Evolutionary conservation across 2,329 filamentous ascomycete genomes (phyloP).

Genomic region (Trichoderma sp.): DNA sequence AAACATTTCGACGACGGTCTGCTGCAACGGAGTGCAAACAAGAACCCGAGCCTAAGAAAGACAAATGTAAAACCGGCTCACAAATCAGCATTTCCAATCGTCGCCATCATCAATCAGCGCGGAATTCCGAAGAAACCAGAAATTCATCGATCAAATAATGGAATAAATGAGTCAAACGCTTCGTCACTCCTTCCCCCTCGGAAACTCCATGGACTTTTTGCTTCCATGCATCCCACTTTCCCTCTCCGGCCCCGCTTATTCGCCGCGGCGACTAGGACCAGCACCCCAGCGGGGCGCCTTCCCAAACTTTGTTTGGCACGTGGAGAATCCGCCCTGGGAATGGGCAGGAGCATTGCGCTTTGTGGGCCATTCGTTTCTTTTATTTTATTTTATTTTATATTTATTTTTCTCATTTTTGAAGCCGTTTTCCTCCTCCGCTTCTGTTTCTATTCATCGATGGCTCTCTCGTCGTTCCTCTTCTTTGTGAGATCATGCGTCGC

Average conservation of each 20-base stretch:
- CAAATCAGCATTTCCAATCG: too few relatives aligned
- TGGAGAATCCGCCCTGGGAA: slow-evolving; percentile 10
- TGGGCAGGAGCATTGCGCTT: not conserved
- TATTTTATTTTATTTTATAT: not conserved
- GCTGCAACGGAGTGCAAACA: not conserved
- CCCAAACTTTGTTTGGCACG: slow-evolving; percentile 17
- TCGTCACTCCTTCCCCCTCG: not conserved
- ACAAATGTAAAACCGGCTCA: not conserved
- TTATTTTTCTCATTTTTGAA: not conserved
- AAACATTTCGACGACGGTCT: too few relatives aligned
- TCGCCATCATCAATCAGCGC: not conserved
- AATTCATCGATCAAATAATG: too few relatives aligned
- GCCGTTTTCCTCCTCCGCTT: not conserved
- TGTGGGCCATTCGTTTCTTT: not conserved
- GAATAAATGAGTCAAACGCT: not conserved
- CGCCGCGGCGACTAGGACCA: not conserved
- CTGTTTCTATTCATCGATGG: too few relatives aligned
- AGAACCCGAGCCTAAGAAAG: not conserved
- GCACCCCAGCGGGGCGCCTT: not conserved
- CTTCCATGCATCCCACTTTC: not conserved
- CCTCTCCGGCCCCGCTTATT: not conserved
- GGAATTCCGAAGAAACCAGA: not conserved
- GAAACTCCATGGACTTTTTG: slow-evolving; percentile 22
- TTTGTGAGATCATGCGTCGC: too few relatives aligned
- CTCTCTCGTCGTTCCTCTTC: too few relatives aligned